These are phyloP conservation scores for Blumeriella jaapii DNA, from an alignment of 2,329 filamentous ascomycete species.

Conservation along the genomic window DNA sequence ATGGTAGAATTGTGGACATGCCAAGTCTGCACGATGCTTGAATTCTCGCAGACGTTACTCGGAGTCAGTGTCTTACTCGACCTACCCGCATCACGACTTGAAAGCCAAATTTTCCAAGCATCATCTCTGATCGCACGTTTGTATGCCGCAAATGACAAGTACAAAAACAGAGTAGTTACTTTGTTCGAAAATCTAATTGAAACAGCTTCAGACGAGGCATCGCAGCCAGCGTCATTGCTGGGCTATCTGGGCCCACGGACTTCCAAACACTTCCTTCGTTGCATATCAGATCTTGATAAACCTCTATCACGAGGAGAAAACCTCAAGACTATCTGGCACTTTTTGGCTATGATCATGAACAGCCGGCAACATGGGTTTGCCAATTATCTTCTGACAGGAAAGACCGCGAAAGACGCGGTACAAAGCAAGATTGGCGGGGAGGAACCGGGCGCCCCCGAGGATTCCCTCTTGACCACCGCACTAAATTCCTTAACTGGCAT, in stretches of 20 bases:
- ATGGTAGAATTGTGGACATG: conserved; percentile 42
- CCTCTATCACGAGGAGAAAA: conserved; percentile 57
- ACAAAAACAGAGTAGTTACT: conserved; percentile 52
- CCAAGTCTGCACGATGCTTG: conserved; percentile 54
- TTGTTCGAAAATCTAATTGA: conserved; percentile 65
- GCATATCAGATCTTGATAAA: conserved; percentile 65
- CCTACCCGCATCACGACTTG: conserved; percentile 52
- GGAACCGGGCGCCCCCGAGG: conserved; percentile 32
- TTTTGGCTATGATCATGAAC: conserved; percentile 76
- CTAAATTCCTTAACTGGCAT: conserved; percentile 59
- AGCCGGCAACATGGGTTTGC: conserved; percentile 95
- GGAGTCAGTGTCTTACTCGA: conserved; percentile 55
- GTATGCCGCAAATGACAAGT: conserved; percentile 57
- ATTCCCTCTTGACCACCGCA: conserved; percentile 64
- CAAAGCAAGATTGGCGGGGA: conserved; percentile 38
- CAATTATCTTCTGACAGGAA: conserved; percentile 81
- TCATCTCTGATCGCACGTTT: conserved; percentile 66
- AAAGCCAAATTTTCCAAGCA: conserved; percentile 70
- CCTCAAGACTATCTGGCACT: conserved; percentile 64
- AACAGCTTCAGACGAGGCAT: conserved; percentile 48
- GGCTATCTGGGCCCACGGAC: conserved; percentile 76
- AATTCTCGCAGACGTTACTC: conserved; percentile 58
- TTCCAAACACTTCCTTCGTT: conserved; percentile 71
- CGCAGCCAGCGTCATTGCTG: conserved; percentile 88
- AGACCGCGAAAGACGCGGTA: conserved; percentile 66